phyloP scores from a whole-genome alignment of 108 stramenopile species.

The Skeletonema potamos region DNA sequence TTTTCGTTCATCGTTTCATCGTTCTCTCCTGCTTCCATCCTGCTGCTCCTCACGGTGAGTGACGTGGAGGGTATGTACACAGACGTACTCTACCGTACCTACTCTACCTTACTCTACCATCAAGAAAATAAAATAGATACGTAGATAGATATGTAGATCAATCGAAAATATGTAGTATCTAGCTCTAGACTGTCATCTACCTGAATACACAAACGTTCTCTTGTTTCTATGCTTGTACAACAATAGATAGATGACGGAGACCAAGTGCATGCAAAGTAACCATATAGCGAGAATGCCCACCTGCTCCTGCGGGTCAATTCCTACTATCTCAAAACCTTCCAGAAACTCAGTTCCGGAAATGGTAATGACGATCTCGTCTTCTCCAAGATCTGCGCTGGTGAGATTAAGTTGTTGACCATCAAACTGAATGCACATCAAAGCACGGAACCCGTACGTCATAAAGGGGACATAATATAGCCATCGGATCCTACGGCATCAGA shows the following conservation, averaged over 20 bases:
- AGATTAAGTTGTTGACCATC: not conserved
- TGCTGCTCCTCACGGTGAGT: no score
- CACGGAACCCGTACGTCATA: conserved; percentile 21
- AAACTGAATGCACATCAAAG: not conserved
- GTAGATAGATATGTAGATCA: no score
- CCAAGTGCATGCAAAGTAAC: conserved; percentile 4
- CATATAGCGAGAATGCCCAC: conserved; percentile 5
- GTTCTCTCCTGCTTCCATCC: no score
- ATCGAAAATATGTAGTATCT: no score
- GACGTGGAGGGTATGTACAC: no score
- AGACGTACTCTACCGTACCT: no score
- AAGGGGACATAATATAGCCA: conserved; percentile 23
- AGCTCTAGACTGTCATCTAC: no score
- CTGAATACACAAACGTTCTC: conserved; percentile 9
- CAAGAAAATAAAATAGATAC: no score
- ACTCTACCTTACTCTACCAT: no score
- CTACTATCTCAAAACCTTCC: conserved; percentile 1
- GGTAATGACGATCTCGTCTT: not conserved
- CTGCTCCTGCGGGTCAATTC: not conserved
- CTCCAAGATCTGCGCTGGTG: not conserved
- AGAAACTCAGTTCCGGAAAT: conserved; percentile 2
- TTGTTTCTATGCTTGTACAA: conserved; percentile 1
- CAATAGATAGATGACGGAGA: conserved; percentile 4
- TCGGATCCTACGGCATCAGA: not conserved
- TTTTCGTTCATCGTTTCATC: no score